These are phyloP conservation scores for Groenewaldozyma salmanticensis DNA, from an alignment of 805 yeast species.

Conservation along the genomic window DNA sequence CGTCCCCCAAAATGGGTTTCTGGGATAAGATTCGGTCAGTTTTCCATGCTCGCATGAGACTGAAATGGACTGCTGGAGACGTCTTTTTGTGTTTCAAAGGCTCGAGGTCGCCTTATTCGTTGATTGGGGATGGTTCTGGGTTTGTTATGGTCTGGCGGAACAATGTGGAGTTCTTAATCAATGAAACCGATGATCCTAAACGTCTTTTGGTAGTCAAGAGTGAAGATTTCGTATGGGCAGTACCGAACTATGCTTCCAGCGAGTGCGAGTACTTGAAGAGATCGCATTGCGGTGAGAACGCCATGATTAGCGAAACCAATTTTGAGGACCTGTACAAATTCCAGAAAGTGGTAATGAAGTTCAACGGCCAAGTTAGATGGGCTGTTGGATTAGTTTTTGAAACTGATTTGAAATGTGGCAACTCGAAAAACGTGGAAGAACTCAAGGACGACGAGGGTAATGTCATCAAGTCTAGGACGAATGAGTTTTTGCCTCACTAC, in stretches of 20 bases:
- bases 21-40: slow-evolving; percentile 84
- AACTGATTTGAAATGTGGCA: slow-evolving; percentile 33
- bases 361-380: slow-evolving; percentile 69
- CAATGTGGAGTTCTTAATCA: slow-evolving; percentile 48
- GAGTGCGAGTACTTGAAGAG: slow-evolving; percentile 22
- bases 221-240: slow-evolving; percentile 52
- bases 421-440: slow-evolving; percentile 10
- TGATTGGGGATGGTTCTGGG: slow-evolving; percentile 63
- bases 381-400: slow-evolving; percentile 66
- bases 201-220: slow-evolving; percentile 58
- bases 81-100: slow-evolving; percentile 45
- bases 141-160: slow-evolving; percentile 65
- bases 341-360: slow-evolving; percentile 46
- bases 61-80: slow-evolving; percentile 41
- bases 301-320: slow-evolving; percentile 14
- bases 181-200: slow-evolving; percentile 58
- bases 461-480: slow-evolving; percentile 32
- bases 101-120: slow-evolving; percentile 65
- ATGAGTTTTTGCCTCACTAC: slow-evolving; percentile 50
- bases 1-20: slow-evolving; percentile 74
- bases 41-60: slow-evolving; percentile 59
- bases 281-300: slow-evolving; percentile 26
- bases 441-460: slow-evolving; percentile 22
- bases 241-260: slow-evolving; percentile 61
- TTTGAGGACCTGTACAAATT: slow-evolving; percentile 19